phyloP scores from a whole-genome alignment of 129 eudicot genomes.

The Oenanthe sinensis region DNA sequence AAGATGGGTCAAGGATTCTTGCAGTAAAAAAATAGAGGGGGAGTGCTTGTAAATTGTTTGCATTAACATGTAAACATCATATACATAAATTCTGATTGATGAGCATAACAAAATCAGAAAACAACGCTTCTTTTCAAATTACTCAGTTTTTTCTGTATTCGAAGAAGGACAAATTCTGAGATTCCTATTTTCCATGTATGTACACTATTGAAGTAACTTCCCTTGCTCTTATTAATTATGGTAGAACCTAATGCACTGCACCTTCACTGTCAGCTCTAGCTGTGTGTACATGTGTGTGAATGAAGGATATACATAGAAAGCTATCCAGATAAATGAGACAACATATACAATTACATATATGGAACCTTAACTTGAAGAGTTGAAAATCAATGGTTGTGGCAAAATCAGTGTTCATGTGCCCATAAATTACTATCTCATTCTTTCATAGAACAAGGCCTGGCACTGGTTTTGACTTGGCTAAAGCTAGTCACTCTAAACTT shows the following conservation, averaged over 20 bases:
- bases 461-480: not conserved
- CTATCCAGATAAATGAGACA: conserved; percentile 15
- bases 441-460: not conserved
- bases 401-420: conserved; percentile 9
- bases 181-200: conserved; percentile 16
- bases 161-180: conserved; percentile 24
- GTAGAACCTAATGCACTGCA: conserved; percentile 11
- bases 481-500: not conserved
- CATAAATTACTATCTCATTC: not conserved
- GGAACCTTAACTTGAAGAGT: not conserved
- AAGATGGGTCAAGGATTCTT: not conserved
- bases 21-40: not conserved
- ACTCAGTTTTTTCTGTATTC: conserved; percentile 6
- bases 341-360: not conserved
- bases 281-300: not conserved
- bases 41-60: not conserved
- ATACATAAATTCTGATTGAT: not conserved
- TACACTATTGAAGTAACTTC: conserved; percentile 14
- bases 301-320: not conserved
- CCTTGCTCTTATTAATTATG: conserved; percentile 7
- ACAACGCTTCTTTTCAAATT: not conserved
- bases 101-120: not conserved
- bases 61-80: not conserved
- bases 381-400: not conserved
- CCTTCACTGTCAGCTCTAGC: conserved; percentile 6